phyloP scores from a whole-genome alignment of 2,329 filamentous ascomycete genomes.

The Epichloe festucae region DNA sequence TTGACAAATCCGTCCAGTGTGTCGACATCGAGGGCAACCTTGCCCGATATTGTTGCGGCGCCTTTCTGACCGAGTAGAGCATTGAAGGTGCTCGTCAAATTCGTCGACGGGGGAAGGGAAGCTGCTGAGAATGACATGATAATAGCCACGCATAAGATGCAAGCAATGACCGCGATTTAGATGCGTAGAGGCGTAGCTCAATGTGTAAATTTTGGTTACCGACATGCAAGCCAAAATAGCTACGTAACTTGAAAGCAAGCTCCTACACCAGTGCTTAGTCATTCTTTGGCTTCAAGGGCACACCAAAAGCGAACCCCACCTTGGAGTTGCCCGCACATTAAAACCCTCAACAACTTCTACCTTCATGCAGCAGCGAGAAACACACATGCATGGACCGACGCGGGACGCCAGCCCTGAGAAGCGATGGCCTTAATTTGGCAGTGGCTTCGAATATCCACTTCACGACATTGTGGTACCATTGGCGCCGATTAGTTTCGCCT shows the following conservation, averaged over 20 bases:
- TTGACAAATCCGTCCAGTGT: conserved; percentile 77
- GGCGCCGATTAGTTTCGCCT: too few species aligned
- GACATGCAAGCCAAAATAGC: background rate
- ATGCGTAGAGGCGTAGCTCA: background rate
- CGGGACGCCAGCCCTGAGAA: too few species aligned
- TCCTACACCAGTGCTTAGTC: conserved; percentile 2
- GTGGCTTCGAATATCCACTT: too few species aligned
- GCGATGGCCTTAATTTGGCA: too few species aligned
- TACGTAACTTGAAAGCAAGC: conserved; percentile 2
- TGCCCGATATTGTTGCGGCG: conserved; percentile 34
- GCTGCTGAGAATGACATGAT: conserved; percentile 4
- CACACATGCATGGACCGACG: too few species aligned
- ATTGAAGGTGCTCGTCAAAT: conserved; percentile 59
- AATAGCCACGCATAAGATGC: too few species aligned
- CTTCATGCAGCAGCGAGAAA: too few species aligned
- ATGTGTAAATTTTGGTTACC: background rate
- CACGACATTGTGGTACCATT: too few species aligned
- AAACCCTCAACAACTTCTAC: too few species aligned
- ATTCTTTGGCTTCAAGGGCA: background rate
- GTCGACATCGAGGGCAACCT: conserved; percentile 23
- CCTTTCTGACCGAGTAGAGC: conserved; percentile 46
- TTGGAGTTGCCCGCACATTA: too few species aligned
- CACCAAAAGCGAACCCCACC: too few species aligned
- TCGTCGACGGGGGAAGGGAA: conserved; percentile 25
- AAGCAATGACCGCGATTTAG: background rate